phyloP scores from a whole-genome alignment of 1,284 basidiomycete genomes.

The Fomitopsis palustris region DNA sequence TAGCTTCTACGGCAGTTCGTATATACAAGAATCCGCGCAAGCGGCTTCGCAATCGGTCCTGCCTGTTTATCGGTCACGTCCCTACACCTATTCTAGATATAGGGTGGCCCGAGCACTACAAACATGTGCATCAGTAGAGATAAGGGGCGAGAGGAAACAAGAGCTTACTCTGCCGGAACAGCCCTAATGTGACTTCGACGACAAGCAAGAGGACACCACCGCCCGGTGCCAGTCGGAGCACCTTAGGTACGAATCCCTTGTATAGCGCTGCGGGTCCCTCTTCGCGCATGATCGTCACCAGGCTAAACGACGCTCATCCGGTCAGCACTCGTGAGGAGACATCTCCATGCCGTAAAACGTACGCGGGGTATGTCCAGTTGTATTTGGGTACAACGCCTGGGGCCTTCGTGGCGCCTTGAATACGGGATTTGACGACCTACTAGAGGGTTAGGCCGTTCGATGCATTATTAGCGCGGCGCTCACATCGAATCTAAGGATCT shows the following conservation, averaged over 20 bases:
- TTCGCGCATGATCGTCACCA: conserved; percentile 81
- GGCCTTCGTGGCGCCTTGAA: conserved; percentile 73
- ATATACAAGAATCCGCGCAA: not conserved
- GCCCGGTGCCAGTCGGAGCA: conserved; percentile 87
- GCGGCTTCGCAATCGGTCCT: not conserved
- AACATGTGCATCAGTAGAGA: no score
- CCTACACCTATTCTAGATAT: conserved; percentile 9
- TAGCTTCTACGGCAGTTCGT: not conserved
- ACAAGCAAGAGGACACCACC: conserved; percentile 93
- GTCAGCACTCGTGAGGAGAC: conserved; percentile 24
- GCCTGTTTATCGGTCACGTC: no score
- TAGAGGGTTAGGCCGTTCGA: not conserved
- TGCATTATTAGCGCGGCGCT: conserved; percentile 14
- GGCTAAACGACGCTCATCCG: conserved; percentile 27
- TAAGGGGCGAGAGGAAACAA: no score
- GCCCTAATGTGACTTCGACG: conserved; percentile 77
- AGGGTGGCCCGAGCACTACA: conserved; percentile 20
- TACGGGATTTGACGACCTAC: conserved; percentile 93
- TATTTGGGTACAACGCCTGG: conserved; percentile 79
- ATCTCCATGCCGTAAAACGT: conserved; percentile 14
- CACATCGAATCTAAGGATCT: conserved; percentile 50
- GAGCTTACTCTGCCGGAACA: conserved; percentile 65
- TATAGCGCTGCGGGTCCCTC: conserved; percentile 90
- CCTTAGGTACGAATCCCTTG: conserved; percentile 90
- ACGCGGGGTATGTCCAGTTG: conserved; percentile 90